Conservation (phyloP, 2,329 filamentous ascomycete genomes). For the Aspergillus pseudoglaucus region DNA sequence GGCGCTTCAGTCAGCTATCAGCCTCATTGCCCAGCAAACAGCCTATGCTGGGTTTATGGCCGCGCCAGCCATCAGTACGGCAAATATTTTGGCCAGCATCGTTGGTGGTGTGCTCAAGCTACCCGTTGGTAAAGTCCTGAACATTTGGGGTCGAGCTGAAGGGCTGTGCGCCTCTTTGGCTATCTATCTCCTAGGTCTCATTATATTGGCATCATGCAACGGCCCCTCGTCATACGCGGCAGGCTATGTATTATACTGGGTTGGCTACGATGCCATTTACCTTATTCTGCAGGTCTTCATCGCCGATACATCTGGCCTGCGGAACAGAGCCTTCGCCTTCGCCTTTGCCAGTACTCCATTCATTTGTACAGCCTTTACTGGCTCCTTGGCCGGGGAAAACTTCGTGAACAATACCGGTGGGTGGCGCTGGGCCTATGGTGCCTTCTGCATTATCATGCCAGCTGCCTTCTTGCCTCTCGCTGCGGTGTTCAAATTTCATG, state of each 20-base stretch:
- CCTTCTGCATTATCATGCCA: constrained; percentile 56
- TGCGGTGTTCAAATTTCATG: constrained; percentile 49
- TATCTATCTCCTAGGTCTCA: constrained; percentile 45
- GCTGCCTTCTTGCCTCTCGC: constrained; percentile 51
- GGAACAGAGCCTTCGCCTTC: constrained; percentile 55
- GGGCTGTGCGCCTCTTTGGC: constrained; percentile 47
- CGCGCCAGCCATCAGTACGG: constrained; percentile 47
- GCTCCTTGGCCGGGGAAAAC: constrained; percentile 48
- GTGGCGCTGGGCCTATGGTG: constrained; percentile 59
- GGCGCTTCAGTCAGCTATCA: constrained; percentile 37
- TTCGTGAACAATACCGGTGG: constrained; percentile 39
- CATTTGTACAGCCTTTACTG: constrained; percentile 53
- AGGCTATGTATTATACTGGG: constrained; percentile 56
- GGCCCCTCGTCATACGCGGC: constrained; percentile 58
- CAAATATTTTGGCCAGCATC: constrained; percentile 49
- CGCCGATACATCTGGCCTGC: constrained; percentile 56
- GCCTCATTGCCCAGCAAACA: constrained; percentile 40
- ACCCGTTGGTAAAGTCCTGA: constrained; percentile 56
- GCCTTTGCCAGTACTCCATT: constrained; percentile 56
- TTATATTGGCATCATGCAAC: constrained; percentile 57
- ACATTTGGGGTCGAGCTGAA: constrained; percentile 57
- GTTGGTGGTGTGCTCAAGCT: constrained; percentile 55
- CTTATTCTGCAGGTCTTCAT: constrained; percentile 55
- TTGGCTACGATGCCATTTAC: constrained; percentile 51
- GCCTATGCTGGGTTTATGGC: constrained; percentile 47